phyloP scores from a whole-genome alignment of 805 yeast genomes.

The Starmerella lactis-condensi region DNA sequence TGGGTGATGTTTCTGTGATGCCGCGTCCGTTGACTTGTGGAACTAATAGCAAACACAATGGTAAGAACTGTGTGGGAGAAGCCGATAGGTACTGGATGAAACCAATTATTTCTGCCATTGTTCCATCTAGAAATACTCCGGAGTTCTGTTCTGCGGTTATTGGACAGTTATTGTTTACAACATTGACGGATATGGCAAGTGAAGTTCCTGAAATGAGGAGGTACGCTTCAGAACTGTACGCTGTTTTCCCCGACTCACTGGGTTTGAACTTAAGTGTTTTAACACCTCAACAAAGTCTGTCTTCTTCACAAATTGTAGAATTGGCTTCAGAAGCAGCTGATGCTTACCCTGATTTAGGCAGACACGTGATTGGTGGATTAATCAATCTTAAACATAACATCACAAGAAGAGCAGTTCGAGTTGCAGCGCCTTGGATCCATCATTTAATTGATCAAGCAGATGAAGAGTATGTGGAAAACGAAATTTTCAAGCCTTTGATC shows the following conservation, averaged over 20 bases:
- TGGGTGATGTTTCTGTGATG: too few relatives aligned
- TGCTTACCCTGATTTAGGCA: slow-evolving; percentile 6
- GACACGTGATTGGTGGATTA: slow-evolving; percentile 1
- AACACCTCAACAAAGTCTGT: slow-evolving; percentile 1
- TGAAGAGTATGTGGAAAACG: neutral
- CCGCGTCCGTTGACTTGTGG: too few relatives aligned
- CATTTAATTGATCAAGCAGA: neutral
- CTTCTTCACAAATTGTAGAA: slow-evolving; percentile 2
- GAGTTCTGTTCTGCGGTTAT: slow-evolving; percentile 3
- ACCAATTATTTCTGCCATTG: too few relatives aligned
- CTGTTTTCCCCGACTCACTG: slow-evolving; percentile 5
- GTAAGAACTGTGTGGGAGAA: too few relatives aligned
- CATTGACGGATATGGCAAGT: slow-evolving; percentile 3
- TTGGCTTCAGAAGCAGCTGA: slow-evolving; percentile 5
- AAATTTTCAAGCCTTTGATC: neutral
- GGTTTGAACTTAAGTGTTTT: slow-evolving; percentile 4
- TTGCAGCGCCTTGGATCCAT: slow-evolving; percentile 8
- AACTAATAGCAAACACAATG: too few relatives aligned
- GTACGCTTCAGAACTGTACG: slow-evolving; percentile 7
- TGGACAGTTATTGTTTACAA: slow-evolving; percentile 6
- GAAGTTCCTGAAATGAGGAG: slow-evolving; percentile 1
- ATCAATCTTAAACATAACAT: slow-evolving; percentile 2
- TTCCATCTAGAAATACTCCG: too few relatives aligned
- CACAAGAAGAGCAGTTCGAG: slow-evolving; percentile 2
- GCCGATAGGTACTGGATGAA: too few relatives aligned